phyloP scores from a whole-genome alignment of 805 yeast species.

The Kuraishia ogatae region DNA sequence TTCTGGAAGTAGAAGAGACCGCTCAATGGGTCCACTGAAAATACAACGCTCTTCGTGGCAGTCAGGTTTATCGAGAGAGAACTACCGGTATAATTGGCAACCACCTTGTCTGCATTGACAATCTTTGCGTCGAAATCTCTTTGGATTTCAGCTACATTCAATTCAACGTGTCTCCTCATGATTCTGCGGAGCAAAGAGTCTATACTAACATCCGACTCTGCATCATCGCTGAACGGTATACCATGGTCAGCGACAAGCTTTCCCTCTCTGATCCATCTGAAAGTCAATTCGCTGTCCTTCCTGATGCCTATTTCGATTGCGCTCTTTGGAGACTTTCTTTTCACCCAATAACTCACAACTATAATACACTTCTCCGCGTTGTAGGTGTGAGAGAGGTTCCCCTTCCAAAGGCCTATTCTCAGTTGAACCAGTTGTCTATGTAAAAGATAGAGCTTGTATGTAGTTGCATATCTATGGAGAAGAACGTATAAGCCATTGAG shows the following conservation, averaged over 20 bases:
- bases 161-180: constrained; percentile 30
- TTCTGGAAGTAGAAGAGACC: constrained; percentile 37
- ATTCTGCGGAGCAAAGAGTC: constrained; percentile 28
- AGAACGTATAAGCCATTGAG: constrained; percentile 46
- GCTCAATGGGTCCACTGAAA: constrained; percentile 23
- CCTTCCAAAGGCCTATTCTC: constrained; percentile 47
- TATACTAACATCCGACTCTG: constrained; percentile 25
- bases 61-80: constrained; percentile 18
- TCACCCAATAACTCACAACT: constrained; percentile 58
- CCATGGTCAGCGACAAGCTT: constrained; percentile 10
- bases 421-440: constrained; percentile 48
- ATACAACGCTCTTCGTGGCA: constrained; percentile 19
- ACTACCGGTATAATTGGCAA: constrained; percentile 14
- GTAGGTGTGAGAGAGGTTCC: constrained; percentile 49
- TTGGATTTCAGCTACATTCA: constrained; percentile 23
- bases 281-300: constrained; percentile 36
- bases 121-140: constrained; percentile 18
- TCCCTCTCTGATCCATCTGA: constrained; percentile 60
- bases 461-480: constrained; percentile 50
- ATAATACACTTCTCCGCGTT: constrained; percentile 46
- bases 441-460: constrained; percentile 53
- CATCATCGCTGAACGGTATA: constrained; percentile 22
- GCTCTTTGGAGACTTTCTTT: constrained; percentile 38
- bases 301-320: constrained; percentile 53
- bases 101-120: constrained; percentile 19